Evolutionary conservation across 2,329 filamentous ascomycete species (phyloP), one percentile per base, ranked within the genome.

Genomic region (Blumeriella jaapii): DNA sequence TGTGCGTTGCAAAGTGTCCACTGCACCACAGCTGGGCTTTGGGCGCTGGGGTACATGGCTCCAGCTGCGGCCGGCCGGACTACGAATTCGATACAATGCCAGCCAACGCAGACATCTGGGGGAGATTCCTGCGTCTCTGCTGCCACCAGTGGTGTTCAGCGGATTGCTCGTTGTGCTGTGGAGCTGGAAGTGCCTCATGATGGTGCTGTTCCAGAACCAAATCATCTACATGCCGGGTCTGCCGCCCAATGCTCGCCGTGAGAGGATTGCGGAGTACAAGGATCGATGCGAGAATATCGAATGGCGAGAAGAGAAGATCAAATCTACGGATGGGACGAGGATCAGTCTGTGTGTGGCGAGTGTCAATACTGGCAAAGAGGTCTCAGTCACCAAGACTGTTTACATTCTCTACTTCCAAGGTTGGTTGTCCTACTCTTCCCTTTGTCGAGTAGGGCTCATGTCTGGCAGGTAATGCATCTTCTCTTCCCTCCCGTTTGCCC

Each of bases 141-240:
- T 52, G 12, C 52, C 81, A 6, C 82, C 82, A 0, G 51, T 69
- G 5, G 62, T 83, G 27, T 86, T 85, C 51, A 55, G 63, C 10
- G 74, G 78, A 1, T 63, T 87, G 22, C 63, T 82, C 3, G 49
- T 82, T 12, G 67, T 67, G 3, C 61, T 87, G 10, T 87, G 69
- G 67, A 61, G 59, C 2, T 74, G 69, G 65, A 76, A 78, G 52
- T 85, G 80, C 52, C 57, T 74, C 34, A 82, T 84, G 74, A 73
- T 86, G 60, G 64, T 89, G 17, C 47, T 81, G 4, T 81, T 86
- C 53, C 82, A 87, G 58, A 83, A 87, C 52, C 78, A 79, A 53
- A 83, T 87, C 52, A 80, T 87, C 40, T 87, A 86, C 58, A 84
- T 85, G 62, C 79, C 82, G 0, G 79, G 78, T 29, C 59, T 86